Evolutionary conservation across 2,329 filamentous ascomycete genomes (phyloP), one percentile per base, ranked within the genome.

Genomic region (Cadophora luteo-olivacea): DNA sequence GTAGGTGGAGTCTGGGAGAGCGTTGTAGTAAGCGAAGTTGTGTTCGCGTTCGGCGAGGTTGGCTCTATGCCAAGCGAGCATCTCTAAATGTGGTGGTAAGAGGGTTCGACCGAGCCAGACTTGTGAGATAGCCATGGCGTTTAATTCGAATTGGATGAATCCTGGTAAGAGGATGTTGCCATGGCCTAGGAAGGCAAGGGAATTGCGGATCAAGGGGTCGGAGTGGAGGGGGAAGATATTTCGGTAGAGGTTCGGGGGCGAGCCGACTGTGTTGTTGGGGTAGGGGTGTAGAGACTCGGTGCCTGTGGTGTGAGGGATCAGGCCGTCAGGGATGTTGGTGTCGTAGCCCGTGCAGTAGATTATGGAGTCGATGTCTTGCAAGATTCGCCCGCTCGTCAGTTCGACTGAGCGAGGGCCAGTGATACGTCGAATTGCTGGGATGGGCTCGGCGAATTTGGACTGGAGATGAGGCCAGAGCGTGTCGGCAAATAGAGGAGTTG

Each of bases 261-360:
- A 49, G 22, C 25, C 36, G 6, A 45, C 3, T 2, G 51, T 58
- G 36, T 49, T 25, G 22, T 25, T 33, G 12, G 63, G 63, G 55
- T 58, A 65, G 11, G 51, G 63, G 32, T 65, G 49, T 24, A 65
- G 12, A 11, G 32, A 52, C 16, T 65, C 63, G 3, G 24, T 48
- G 36, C 29, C 54, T 19, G 19, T 9, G 22, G 54, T 22, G 9
- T 57, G 19, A 19, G 54, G 54, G 19, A 65, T 22, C 52, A 65
- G 14, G 1, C 51, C 63, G 1, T 58, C 36, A 1, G 63, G 63
- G 16, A 65, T 25, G 22, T n/a, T 49, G 36, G 41, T 57, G 25
- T 57, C 14, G 24, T 65, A 65, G 19, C 63, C 63, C 2, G 49
- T 65, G 25, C 63, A 65, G 16, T 65, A 65, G 9, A 65, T 58